Conservation (phyloP, 2,329 filamentous ascomycete genomes). For the Penicillium sp. region DNA sequence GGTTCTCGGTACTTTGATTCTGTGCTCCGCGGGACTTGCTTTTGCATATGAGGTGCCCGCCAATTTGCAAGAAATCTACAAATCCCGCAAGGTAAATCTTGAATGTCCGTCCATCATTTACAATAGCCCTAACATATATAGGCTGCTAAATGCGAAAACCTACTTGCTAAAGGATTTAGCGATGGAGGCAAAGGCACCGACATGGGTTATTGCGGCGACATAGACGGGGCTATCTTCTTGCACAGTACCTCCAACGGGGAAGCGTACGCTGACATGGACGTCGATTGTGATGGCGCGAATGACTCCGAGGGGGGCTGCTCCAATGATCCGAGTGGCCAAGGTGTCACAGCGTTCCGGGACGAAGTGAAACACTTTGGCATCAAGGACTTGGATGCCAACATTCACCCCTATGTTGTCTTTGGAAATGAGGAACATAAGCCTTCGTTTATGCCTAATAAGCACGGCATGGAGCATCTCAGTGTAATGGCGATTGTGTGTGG, state of each 20-base stretch:
- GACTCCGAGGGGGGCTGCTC: conserved; percentile 48
- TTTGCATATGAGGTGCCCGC: conserved; percentile 17
- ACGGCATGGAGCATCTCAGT: conserved; percentile 52
- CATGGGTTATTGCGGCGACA: conserved; percentile 50
- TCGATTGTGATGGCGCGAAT: conserved; percentile 58
- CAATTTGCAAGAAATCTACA: conserved; percentile 21
- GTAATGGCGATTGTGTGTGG: conserved; percentile 57
- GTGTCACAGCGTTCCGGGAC: conserved; percentile 49
- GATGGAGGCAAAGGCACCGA: background rate
- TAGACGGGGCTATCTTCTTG: conserved; percentile 50
- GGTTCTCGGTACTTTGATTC: background rate
- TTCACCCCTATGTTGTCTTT: conserved; percentile 55
- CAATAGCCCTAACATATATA: background rate
- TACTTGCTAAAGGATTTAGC: conserved; percentile 16
- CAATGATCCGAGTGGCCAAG: conserved; percentile 40
- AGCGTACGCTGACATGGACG: conserved; percentile 54
- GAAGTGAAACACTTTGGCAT: conserved; percentile 38
- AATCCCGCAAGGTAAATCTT: conserved; percentile 17
- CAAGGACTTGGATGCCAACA: conserved; percentile 51
- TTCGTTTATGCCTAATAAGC: conserved; percentile 42
- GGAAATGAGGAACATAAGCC: conserved; percentile 42
- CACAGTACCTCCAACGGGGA: conserved; percentile 36
- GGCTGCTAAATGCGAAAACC: conserved; percentile 20
- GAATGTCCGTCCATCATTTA: background rate
- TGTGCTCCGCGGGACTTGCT: conserved; percentile 1